Conservation (phyloP, 2,329 filamentous ascomycete species). For the Fusarium domesticum region DNA sequence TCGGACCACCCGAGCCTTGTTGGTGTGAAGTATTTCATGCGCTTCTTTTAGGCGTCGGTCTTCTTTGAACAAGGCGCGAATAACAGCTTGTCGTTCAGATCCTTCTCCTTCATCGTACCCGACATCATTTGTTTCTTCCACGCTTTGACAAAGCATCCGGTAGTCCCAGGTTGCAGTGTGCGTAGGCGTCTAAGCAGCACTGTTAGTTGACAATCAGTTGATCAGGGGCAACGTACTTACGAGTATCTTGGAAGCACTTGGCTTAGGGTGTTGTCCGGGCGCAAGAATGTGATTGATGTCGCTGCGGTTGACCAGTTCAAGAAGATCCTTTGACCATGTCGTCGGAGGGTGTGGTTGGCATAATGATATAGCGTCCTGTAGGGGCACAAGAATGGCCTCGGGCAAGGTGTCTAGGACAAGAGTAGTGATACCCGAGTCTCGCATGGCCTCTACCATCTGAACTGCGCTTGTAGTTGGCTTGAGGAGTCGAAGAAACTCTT, state of each 20-base stretch:
- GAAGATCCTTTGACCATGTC: constrained; percentile 67
- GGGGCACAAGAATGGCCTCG: constrained; percentile 73
- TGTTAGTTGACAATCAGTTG: constrained; percentile 24
- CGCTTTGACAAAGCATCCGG: constrained; percentile 68
- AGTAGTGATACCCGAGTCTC: constrained; percentile 63
- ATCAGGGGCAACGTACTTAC: constrained; percentile 32
- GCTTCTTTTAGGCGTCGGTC: constrained; percentile 89
- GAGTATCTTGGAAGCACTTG: constrained; percentile 39
- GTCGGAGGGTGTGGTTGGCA: constrained; percentile 81
- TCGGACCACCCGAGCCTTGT: constrained; percentile 74
- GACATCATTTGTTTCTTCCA: constrained; percentile 57
- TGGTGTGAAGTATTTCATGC: constrained; percentile 78
- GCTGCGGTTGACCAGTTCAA: constrained; percentile 75
- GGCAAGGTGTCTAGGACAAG: constrained; percentile 77
- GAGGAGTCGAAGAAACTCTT: constrained; percentile 61
- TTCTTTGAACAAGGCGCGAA: constrained; percentile 83
- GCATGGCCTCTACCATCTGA: constrained; percentile 71
- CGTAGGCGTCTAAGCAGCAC: constrained; percentile 48
- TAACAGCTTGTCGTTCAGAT: constrained; percentile 77
- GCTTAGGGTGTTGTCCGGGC: constrained; percentile 33
- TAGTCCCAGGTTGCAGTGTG: constrained; percentile 72
- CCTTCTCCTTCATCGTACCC: constrained; percentile 77
- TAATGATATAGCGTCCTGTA: constrained; percentile 79
- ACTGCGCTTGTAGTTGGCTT: constrained; percentile 49
- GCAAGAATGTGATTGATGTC: constrained; percentile 70